Conservation (phyloP, 176 grass and related monocot species). For the Puccinellia tenuiflora region DNA sequence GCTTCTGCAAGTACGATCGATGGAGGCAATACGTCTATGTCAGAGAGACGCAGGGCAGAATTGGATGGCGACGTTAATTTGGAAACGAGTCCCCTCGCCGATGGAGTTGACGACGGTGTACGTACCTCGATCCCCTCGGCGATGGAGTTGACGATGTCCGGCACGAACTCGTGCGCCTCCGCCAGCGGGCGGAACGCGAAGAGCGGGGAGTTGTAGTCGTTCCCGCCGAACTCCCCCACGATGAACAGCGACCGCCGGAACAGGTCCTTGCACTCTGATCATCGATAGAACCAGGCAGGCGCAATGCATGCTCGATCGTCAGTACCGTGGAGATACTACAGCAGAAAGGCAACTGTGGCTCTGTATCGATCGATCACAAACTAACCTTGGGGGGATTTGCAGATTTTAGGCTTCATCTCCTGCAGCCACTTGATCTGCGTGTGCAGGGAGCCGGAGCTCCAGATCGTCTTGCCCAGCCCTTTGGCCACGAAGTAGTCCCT, state of each 20-base stretch:
- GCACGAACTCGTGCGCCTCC: constrained; percentile 54
- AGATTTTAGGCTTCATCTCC: constrained; percentile 74
- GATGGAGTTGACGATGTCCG: constrained; percentile 64
- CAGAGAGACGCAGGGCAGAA: not conserved
- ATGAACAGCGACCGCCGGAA: constrained; percentile 81
- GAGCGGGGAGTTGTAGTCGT: constrained; percentile 84
- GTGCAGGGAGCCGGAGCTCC: constrained; percentile 79
- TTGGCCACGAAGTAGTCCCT: constrained; percentile 51
- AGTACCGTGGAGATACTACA: not conserved
- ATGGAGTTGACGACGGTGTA: constrained; percentile 54
- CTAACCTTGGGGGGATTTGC: constrained; percentile 58
- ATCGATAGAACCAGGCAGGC: not conserved
- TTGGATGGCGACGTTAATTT: too few species aligned
- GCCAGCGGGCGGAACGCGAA: constrained; percentile 59
- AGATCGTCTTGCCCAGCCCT: constrained; percentile 52
- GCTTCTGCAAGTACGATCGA: constrained; percentile 42
- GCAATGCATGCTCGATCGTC: not conserved
- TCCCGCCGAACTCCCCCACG: constrained; percentile 89
- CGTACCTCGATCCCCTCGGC: constrained; percentile 47
- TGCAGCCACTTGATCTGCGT: constrained; percentile 77
- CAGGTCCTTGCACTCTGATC: constrained; percentile 48
- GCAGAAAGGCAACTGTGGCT: not conserved
- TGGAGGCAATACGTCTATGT: not conserved
- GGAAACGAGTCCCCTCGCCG: not conserved
- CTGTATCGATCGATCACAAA: not conserved